Evolutionary conservation across 2,329 filamentous ascomycete genomes (phyloP).

Genomic region (Verruconis gallopava): DNA sequence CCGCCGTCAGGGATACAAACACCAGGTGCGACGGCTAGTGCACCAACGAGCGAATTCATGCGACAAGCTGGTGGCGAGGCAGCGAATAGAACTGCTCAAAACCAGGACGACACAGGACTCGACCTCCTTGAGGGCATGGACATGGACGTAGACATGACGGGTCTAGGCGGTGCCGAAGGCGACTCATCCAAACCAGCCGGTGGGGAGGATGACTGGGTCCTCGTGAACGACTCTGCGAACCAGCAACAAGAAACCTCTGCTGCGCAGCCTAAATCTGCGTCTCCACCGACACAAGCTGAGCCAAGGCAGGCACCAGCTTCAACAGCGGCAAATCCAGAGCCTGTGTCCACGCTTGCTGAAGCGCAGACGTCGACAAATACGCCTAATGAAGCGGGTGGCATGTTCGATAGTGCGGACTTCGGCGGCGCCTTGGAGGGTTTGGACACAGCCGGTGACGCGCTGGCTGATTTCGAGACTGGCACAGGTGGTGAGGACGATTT

Average conservation of each 20-base stretch:
- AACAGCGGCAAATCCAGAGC: background rate
- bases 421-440: slow-evolving; percentile 50
- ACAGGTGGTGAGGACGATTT: slow-evolving; percentile 41
- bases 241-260: background rate
- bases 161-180: slow-evolving; percentile 29
- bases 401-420: slow-evolving; percentile 37
- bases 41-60: slow-evolving; percentile 26
- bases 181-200: slow-evolving; percentile 28
- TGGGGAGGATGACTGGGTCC: slow-evolving; percentile 55
- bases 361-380: slow-evolving; percentile 2
- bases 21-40: slow-evolving; percentile 42
- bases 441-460: slow-evolving; percentile 47
- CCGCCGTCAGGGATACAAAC: slow-evolving; percentile 38
- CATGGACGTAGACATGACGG: slow-evolving; percentile 44
- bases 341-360: background rate
- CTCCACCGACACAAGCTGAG: background rate
- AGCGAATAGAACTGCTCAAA: background rate
- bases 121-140: slow-evolving; percentile 24
- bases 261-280: background rate
- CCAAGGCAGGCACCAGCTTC: background rate
- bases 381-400: background rate
- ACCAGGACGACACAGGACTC: slow-evolving; percentile 2
- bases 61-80: slow-evolving; percentile 3
- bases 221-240: slow-evolving; percentile 46
- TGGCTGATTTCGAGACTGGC: slow-evolving; percentile 26